phyloP scores from a whole-genome alignment of 441 rosid genomes.

The Adansonia gregorii region DNA sequence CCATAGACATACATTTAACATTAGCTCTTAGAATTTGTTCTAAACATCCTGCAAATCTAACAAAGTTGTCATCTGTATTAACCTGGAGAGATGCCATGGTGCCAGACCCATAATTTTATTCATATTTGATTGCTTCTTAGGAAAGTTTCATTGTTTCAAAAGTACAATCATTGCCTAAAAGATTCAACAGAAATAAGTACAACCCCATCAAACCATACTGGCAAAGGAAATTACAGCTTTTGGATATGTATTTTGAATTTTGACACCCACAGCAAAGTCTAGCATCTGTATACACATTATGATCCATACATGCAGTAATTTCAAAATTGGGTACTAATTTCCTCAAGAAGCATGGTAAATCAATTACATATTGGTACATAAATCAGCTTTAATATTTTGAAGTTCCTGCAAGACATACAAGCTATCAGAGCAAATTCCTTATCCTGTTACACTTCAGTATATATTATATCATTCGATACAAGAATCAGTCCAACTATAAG shows the following conservation, averaged over 20 bases:
- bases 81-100: not conserved
- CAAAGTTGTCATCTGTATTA: not conserved
- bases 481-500: not conserved
- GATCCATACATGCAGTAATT: not conserved
- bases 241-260: not conserved
- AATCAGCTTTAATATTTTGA: not conserved
- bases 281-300: not conserved
- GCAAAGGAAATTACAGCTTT: not conserved
- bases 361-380: not conserved
- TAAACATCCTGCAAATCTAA: not conserved
- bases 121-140: not conserved
- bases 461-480: not conserved
- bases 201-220: not conserved
- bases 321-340: not conserved
- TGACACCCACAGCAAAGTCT: not conserved
- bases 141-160: not conserved
- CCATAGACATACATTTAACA: slow-evolving; percentile 6
- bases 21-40: slow-evolving; percentile 1
- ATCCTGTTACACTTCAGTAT: slow-evolving; percentile 40
- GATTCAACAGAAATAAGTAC: not conserved
- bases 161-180: not conserved
- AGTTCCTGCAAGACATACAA: not conserved
- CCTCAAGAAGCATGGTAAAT: not conserved
- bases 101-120: not conserved
- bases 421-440: not conserved